phyloP scores from a whole-genome alignment of 2,329 filamentous ascomycete genomes.

The Helotiales sp. region DNA sequence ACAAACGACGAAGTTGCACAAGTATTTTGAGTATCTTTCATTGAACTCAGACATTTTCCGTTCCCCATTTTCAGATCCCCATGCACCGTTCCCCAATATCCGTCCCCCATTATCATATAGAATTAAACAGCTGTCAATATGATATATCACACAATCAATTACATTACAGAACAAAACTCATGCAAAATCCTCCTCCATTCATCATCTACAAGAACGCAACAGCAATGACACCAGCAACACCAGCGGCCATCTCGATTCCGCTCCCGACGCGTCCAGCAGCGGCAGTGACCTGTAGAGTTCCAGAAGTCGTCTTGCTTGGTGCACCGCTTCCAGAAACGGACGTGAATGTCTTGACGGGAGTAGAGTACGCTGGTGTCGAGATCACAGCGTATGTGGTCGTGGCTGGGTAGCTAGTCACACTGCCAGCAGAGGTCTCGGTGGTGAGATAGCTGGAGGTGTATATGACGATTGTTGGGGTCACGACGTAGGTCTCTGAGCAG shows the following conservation, averaged over 20 bases:
- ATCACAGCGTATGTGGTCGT: conserved; percentile 14
- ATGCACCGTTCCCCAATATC: too few relatives aligned
- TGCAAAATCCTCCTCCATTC: not conserved
- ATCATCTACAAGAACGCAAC: conserved; percentile 12
- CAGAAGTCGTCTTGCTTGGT: conserved; percentile 9
- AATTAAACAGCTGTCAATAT: not conserved
- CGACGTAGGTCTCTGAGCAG: conserved; percentile 7
- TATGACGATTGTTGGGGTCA: conserved; percentile 11
- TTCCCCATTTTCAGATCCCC: too few relatives aligned
- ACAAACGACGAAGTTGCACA: too few relatives aligned
- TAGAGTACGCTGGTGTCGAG: not conserved
- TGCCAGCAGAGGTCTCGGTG: not conserved
- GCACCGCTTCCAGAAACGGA: not conserved
- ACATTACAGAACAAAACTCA: conserved; percentile 8
- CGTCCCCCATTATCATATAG: not conserved
- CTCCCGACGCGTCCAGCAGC: conserved; percentile 16
- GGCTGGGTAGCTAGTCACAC: conserved; percentile 5
- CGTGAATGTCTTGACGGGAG: not conserved
- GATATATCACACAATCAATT: not conserved
- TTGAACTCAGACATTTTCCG: not conserved
- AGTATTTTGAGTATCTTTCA: too few relatives aligned
- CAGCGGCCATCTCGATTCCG: conserved; percentile 12
- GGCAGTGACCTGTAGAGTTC: conserved; percentile 7
- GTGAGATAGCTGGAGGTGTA: conserved; percentile 1
- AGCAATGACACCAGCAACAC: conserved; percentile 15